Evolutionary conservation across 2,329 filamentous ascomycete species (phyloP), one percentile per base, ranked within the genome.

Genomic region (Blumeria hordei): DNA sequence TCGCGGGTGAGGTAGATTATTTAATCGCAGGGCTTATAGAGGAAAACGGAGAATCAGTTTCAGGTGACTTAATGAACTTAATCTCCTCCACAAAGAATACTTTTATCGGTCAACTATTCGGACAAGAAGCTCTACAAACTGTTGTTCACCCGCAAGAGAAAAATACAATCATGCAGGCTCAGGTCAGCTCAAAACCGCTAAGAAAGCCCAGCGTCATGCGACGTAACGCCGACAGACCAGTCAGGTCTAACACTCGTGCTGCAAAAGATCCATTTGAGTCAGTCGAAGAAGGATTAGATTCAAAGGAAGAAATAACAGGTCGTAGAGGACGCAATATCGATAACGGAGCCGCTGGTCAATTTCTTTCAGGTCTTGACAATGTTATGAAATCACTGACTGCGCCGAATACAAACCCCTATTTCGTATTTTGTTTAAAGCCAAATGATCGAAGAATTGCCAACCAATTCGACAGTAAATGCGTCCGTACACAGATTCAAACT

Each of bases 401-500:
- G 2, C 77, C 82, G 3, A 85, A 88, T 64, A 85, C 88, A 10
- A 98, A 98, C 64, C 78, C 84, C 0, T 98, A 98, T 69, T 96
- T 95, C 62, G 78, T 98, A 47, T 95, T 98, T 69, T 98, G 92
- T 64, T 70, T 98, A 59, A 98, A 98, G 69, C 90, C 92, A 21
- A 98, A 98, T 62, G 92, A 98, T 66, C 78, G 92, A 54, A 81
- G 92, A 53, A 98, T 98, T 60, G 90, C 92, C 58, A 98, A 98
- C 62, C 92, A 98, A 64, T 98, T 96, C 62, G 92, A 98, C 68
- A 95, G 88, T 75, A 96, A 96, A 68, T 98, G 92, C 66, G 92
- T 98, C 21, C 81, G 92, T 3, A 85, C 85, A 10, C 92, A 98
- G 66, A 77, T 98, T 1, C 90, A 96, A 65, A 94, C 88, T 0